Evolutionary conservation across 768 basidiomycete species (phyloP).

Genomic region (Lactifluus subvellereus): DNA sequence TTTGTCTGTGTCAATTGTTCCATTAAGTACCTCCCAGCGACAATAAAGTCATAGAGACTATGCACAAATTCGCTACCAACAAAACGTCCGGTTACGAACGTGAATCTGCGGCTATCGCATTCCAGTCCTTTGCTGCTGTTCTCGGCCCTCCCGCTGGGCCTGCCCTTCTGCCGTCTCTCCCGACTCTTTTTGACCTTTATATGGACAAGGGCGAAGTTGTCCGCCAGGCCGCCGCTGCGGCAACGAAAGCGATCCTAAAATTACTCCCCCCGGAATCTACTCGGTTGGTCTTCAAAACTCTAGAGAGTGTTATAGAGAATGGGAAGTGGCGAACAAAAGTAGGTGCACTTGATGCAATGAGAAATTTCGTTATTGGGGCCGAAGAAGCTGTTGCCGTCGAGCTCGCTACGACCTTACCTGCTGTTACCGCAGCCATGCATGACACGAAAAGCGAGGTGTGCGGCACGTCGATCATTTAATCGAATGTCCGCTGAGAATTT

Average conservation of each 20-base stretch:
- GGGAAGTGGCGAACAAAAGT: conserved; percentile 96
- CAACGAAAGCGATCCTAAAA: conserved; percentile 80
- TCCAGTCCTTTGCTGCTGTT: conserved; percentile 63
- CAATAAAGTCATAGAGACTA: conserved; percentile 50
- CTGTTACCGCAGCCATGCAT: conserved; percentile 87
- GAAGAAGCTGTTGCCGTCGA: conserved; percentile 77
- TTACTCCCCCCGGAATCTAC: conserved; percentile 78
- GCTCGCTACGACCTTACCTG: conserved; percentile 74
- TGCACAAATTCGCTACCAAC: conserved; percentile 68
- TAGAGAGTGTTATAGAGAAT: conserved; percentile 70
- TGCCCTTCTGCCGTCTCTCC: conserved; percentile 68
- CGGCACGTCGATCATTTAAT: conserved; percentile 15
- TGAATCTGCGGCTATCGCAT: conserved; percentile 78
- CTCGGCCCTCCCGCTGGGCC: conserved; percentile 70
- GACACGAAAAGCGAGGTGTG: conserved; percentile 92
- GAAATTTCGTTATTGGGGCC: conserved; percentile 60
- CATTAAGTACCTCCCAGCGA: conserved; percentile 41
- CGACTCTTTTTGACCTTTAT: conserved; percentile 74
- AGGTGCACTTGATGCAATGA: conserved; percentile 85
- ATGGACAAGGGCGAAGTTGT: conserved; percentile 95
- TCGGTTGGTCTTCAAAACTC: conserved; percentile 56
- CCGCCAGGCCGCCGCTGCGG: conserved; percentile 68
- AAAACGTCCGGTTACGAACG: conserved; percentile 87
- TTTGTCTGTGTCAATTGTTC: conserved; percentile 22
- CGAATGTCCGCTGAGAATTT: conserved; percentile 4